Conservation (phyloP, 2,329 filamentous ascomycete genomes). For the Apiospora sp. region DNA sequence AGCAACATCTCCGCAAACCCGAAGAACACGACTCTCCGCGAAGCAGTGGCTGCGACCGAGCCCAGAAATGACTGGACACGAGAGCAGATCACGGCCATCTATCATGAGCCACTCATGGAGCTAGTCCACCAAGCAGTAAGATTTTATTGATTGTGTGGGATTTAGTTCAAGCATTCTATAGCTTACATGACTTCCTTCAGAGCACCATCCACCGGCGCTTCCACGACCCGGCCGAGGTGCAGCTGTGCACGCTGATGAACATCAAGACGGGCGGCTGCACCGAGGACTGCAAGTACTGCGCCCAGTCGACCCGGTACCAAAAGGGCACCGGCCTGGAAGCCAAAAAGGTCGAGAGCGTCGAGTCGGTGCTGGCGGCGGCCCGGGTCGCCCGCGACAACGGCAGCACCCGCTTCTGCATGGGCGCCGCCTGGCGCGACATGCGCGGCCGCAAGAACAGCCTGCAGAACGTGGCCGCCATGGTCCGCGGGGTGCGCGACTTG, state of each 20-base stretch:
- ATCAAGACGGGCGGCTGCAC: constrained; percentile 94
- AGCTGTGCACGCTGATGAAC: constrained; percentile 95
- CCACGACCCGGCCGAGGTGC: constrained; percentile 83
- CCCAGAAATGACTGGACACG: constrained; percentile 81
- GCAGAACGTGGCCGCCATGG: constrained; percentile 86
- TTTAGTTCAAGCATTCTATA: not conserved
- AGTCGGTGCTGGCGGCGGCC: constrained; percentile 81
- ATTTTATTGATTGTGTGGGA: constrained; percentile 26
- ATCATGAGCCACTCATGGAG: constrained; percentile 82
- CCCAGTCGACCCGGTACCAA: constrained; percentile 83
- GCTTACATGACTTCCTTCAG: constrained; percentile 51
- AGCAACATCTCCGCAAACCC: not conserved
- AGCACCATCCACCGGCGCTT: constrained; percentile 82
- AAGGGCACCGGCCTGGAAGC: constrained; percentile 81
- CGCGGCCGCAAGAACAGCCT: constrained; percentile 84
- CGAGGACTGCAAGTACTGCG: constrained; percentile 93
- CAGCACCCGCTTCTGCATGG: constrained; percentile 94
- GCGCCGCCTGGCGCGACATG: constrained; percentile 94
- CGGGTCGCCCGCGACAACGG: constrained; percentile 81
- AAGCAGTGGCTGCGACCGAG: constrained; percentile 65
- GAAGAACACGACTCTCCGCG: constrained; percentile 45
- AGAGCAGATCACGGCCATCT: constrained; percentile 82
- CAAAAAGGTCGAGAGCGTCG: constrained; percentile 80
- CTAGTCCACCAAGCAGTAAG: constrained; percentile 77
- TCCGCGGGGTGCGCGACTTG: constrained; percentile 79